Base-by-base conservation (phyloP, 352 stramenopile species). In the Globisporangium splendens region DNA sequence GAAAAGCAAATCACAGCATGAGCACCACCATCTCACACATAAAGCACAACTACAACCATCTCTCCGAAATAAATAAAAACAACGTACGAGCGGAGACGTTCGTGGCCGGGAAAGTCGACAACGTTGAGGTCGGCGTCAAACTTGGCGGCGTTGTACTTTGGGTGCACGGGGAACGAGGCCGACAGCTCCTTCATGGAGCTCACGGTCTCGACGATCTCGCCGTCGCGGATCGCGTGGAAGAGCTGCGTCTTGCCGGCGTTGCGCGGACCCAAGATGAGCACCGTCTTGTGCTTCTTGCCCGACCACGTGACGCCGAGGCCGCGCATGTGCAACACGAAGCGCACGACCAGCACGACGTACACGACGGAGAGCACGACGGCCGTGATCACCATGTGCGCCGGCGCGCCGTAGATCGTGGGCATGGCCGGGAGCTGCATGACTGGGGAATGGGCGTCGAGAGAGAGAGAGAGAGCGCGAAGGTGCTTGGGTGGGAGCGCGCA, bases 121-220 rank as follows among this genome's bases (percentile, higher is more conserved):
- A 95, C 69, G 42, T 77, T 81, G 44, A 91, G 66, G 66, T 89
- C 69, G 13, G 77, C 75, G 59, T 80, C 76, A 62, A 90, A 86
- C 72, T 85, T 81, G 66, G 73, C 72, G 21, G 69, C 72, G 61
- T 89, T 90, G 76, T 86, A 78, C 54, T 78, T 79, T 21, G 56
- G 47, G 62, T 93, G 79, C 46, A 93, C 68, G 35, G 75, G 51
- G 47, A 94, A 91, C 49, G 69, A 75, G 63, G 69, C 72, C n/a
- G 84, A 82, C 31, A 74, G 68, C 50, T 91, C 77, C 58, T 91
- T 88, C 86, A 95, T 95, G 49, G 86, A 95, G 52, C 77, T 90
- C 20, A 95, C 86, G 2, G 86, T 95, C 31, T 89, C 71, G 12
- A 88, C 66, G 57, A 81, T 72, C 50, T 72, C 48, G 49, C 83